phyloP scores from a whole-genome alignment of 805 yeast species.

The Ascoidea tarda region DNA sequence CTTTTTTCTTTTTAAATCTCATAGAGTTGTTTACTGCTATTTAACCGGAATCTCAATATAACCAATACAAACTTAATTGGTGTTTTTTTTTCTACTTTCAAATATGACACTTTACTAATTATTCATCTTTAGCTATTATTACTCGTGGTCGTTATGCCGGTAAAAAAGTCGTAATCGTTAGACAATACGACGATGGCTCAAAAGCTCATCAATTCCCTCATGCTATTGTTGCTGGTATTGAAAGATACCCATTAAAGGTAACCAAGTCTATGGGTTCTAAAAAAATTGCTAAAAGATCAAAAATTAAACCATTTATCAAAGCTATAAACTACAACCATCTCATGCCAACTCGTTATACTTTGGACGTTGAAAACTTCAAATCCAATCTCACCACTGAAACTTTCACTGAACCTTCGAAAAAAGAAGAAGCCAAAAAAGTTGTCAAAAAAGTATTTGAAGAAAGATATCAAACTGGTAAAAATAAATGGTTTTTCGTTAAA shows the following conservation, averaged over 20 bases:
- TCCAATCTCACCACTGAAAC: conserved; percentile 83
- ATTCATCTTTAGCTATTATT: conserved; percentile 60
- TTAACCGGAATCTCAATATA: no score
- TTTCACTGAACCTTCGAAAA: conserved; percentile 93
- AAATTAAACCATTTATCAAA: conserved; percentile 98
- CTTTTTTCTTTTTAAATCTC: no score
- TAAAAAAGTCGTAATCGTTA: conserved; percentile 98
- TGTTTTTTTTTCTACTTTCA: no score
- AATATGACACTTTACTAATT: no score
- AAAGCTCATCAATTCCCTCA: conserved; percentile 98
- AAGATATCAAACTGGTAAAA: conserved; percentile 98
- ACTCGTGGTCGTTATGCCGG: conserved; percentile 99
- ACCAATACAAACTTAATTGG: no score
- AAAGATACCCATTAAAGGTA: conserved; percentile 95
- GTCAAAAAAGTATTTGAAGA: conserved; percentile 99
- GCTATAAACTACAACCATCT: conserved; percentile 99
- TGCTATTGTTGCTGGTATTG: conserved; percentile 98
- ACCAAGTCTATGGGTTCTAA: conserved; percentile 90
- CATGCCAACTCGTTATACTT: conserved; percentile 99
- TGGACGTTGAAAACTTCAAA: conserved; percentile 94
- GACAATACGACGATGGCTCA: conserved; percentile 98
- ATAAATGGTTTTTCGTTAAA: conserved; percentile 99
- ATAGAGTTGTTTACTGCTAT: no score
- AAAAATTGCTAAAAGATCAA: conserved; percentile 94
- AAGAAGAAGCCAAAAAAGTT: conserved; percentile 97